Base-by-base conservation (phyloP, 176 grass and related monocot genomes). In the maize (Zea mays) region DNA sequence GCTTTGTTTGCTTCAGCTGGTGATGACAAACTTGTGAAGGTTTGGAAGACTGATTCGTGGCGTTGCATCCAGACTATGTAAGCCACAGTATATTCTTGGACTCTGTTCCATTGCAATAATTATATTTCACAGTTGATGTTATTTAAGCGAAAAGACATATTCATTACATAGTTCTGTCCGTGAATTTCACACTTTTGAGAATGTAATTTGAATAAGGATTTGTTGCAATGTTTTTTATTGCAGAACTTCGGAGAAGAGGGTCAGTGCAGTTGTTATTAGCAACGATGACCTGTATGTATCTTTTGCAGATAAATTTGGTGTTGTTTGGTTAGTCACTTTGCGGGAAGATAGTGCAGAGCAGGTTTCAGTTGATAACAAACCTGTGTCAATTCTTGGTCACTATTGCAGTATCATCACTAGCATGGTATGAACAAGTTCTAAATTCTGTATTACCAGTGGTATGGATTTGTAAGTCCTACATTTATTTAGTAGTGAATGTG, bases 391-490 rank as follows among this genome's bases (percentile, higher is more conserved):
- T 88, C 70, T 95, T 35, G 92, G 96, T 73, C 96, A 95, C 78
- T 99, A 95, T 39, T 99, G 96, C 76, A 99, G 92, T 85, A 99
- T 95, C 82, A 90, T 99, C 69, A 93, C 96, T 79, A 86, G 81
- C 75, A 92, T 99, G 96, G 96, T 99, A 84, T 44, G 83, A 8
- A 41, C 12, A 71, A 58, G 4, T 21, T 68, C 54, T 42, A 6
- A 37, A 16, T 76, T 74, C n/a, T 47, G 14, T 37, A 65, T 40
- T 21, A 65, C 1, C 38, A 8, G 1, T 56, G 39, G 7, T 58
- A 62, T 76, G n/a, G 62, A 62, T 79, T 46, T 50, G 42, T 73
- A 36, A 47, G 2, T 62, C 52, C 20, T 51, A 9, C 15, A 65
- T 65, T 43, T n/a, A 21, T 71, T 78, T 57, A 40, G 19, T 9